A percentile compares a stretch with the other conserved stretches of the same genome.
phyloP scores from a whole-genome alignment of 441 rosid species.

The Adansonia rubrostipa region DNA sequence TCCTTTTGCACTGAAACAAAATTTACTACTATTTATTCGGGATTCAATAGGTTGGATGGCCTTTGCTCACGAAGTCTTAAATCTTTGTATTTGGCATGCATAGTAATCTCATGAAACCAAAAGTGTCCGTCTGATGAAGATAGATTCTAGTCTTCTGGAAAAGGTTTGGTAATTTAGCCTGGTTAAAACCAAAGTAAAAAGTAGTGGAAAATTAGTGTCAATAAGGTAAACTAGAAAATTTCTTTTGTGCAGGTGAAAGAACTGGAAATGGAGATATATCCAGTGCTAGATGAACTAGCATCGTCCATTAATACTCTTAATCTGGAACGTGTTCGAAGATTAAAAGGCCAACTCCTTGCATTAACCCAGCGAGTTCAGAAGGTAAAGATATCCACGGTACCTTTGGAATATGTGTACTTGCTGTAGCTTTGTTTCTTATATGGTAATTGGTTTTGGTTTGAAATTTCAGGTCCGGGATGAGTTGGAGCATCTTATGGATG shows the following conservation, averaged over 20 bases:
- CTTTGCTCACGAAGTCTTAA: neutral
- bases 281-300: constrained; percentile 87
- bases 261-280: constrained; percentile 86
- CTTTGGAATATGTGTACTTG: constrained; percentile 6
- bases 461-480: constrained; percentile 84
- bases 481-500: constrained; percentile 97
- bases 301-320: constrained; percentile 82
- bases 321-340: constrained; percentile 85
- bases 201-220: neutral
- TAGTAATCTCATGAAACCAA: constrained; percentile 2
- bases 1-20: neutral
- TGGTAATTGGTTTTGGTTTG: constrained; percentile 27
- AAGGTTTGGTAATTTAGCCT: neutral
- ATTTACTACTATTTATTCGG: neutral
- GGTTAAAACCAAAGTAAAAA: constrained; percentile 4
- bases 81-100: neutral
- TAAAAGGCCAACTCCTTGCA: constrained; percentile 89
- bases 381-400: constrained; percentile 45
- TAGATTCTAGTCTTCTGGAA: neutral
- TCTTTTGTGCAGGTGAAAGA: constrained; percentile 70
- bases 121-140: neutral
- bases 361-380: constrained; percentile 95
- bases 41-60: neutral
- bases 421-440: constrained; percentile 28
- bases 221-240: constrained; percentile 16